Conservation (phyloP, 116 monocot species). For the Posidonia oceanica region DNA sequence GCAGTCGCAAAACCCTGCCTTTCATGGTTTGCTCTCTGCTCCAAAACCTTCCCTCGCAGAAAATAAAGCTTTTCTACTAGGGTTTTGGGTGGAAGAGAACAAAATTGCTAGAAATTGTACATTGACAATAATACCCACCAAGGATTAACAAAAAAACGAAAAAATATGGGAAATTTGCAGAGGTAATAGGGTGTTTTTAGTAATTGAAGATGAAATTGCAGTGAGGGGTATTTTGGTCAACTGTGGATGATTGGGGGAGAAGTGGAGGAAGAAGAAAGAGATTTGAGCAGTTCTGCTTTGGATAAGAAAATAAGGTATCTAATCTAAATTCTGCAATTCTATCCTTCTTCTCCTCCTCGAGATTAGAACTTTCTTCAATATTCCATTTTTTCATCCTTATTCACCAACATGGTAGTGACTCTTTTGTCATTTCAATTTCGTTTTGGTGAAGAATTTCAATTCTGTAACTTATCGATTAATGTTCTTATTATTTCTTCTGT, state of each 20-base stretch:
- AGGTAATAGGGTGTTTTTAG: too few relatives aligned
- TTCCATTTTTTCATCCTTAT: too few relatives aligned
- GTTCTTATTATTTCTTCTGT: too few relatives aligned
- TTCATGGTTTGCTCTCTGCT: conserved; percentile 1
- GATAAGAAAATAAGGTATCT: neutral
- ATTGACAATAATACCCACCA: neutral
- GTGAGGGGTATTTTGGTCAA: conserved; percentile 1
- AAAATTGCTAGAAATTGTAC: neutral
- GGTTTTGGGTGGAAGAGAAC: neutral
- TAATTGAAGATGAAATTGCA: too few relatives aligned
- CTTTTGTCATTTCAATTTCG: too few relatives aligned
- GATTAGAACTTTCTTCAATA: too few relatives aligned
- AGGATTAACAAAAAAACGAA: neutral
- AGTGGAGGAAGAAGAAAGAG: neutral
- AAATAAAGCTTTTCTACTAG: neutral
- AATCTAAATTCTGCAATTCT: neutral
- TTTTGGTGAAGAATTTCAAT: too few relatives aligned
- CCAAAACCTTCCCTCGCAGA: neutral
- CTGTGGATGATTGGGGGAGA: neutral
- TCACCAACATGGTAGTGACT: too few relatives aligned
- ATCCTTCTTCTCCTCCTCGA: neutral
- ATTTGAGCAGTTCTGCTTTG: neutral
- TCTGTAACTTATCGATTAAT: too few relatives aligned
- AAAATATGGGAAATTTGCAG: neutral
- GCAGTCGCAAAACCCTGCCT: conserved; percentile 7